These are phyloP conservation scores for Fagopyrum tataricum DNA, from an alignment of 148 eudicot genomes.

Conservation along the genomic window DNA sequence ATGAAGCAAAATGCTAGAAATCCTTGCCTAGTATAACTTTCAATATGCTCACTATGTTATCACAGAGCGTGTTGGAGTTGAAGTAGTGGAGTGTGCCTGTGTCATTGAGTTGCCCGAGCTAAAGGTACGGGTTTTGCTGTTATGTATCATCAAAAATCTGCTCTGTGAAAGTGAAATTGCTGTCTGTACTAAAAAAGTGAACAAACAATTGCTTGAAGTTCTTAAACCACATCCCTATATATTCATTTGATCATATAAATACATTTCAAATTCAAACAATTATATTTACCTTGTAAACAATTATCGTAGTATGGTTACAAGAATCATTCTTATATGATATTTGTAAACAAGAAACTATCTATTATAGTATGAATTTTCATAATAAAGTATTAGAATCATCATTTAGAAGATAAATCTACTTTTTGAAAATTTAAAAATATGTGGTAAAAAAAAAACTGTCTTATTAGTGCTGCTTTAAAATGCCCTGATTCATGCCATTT, in stretches of 20 bases:
- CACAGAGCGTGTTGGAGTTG: constrained; percentile 74
- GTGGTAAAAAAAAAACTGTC: no score
- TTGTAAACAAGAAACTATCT: no score
- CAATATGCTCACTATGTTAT: constrained; percentile 2
- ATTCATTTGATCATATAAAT: no score
- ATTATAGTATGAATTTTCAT: no score
- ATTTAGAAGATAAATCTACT: no score
- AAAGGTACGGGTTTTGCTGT: constrained; percentile 45
- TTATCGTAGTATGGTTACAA: no score
- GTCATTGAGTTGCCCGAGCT: constrained; percentile 80
- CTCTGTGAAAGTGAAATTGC: not conserved
- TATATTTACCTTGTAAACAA: no score
- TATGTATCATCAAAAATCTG: not conserved
- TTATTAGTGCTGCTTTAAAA: not conserved
- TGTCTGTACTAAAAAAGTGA: constrained; percentile 2
- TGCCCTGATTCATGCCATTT: not conserved
- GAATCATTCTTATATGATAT: no score
- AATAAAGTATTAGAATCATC: no score
- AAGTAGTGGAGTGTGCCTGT: constrained; percentile 92
- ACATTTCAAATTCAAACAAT: no score
- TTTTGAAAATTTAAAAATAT: no score
- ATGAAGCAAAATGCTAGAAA: not conserved
- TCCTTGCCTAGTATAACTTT: not conserved
- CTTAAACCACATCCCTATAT: not conserved
- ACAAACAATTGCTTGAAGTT: not conserved